A percentile compares a stretch with the other conserved stretches of the same genome.
Evolutionary conservation across 129 eudicot genomes (phyloP).

Genomic region (Chrysanthemum makinoi): DNA sequence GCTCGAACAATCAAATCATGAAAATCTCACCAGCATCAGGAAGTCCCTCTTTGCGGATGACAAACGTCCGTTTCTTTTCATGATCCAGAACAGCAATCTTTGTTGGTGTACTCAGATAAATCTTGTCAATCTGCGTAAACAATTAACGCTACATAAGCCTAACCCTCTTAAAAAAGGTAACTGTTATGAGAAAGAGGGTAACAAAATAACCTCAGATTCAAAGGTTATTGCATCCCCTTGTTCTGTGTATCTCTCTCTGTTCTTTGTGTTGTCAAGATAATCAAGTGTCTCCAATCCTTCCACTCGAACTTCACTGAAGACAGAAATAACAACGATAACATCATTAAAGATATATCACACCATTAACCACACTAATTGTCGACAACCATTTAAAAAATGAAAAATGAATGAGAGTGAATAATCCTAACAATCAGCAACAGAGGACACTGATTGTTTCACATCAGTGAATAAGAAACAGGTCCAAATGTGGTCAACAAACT

Average conservation of each 20-base stretch:
- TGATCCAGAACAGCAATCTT: constrained; percentile 77
- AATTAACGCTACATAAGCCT: constrained; percentile 1
- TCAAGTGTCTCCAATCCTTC: constrained; percentile 92
- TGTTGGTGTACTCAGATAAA: constrained; percentile 82
- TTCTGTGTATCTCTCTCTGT: constrained; percentile 72
- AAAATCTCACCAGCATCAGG: constrained; percentile 13
- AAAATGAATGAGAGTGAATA: not conserved
- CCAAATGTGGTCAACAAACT: too few species aligned
- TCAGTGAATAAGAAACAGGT: too few species aligned
- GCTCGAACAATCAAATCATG: not conserved
- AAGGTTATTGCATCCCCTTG: constrained; percentile 84
- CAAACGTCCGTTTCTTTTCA: constrained; percentile 76
- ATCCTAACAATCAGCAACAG: too few species aligned
- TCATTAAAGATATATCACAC: constrained; percentile 11
- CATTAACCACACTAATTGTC: not conserved
- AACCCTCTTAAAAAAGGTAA: not conserved
- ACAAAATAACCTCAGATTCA: constrained; percentile 72
- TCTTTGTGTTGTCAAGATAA: constrained; percentile 80
- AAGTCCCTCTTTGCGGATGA: constrained; percentile 55
- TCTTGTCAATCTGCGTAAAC: constrained; percentile 63
- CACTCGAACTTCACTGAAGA: constrained; percentile 82
- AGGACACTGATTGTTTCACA: too few species aligned
- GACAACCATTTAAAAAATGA: not conserved
- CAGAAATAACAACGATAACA: not conserved
- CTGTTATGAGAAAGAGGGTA: constrained; percentile 13